Evolutionary conservation across 345 rosid genomes (phyloP), one percentile per base, ranked within the genome.

Genomic region (Eucalyptus sideroxylon): DNA sequence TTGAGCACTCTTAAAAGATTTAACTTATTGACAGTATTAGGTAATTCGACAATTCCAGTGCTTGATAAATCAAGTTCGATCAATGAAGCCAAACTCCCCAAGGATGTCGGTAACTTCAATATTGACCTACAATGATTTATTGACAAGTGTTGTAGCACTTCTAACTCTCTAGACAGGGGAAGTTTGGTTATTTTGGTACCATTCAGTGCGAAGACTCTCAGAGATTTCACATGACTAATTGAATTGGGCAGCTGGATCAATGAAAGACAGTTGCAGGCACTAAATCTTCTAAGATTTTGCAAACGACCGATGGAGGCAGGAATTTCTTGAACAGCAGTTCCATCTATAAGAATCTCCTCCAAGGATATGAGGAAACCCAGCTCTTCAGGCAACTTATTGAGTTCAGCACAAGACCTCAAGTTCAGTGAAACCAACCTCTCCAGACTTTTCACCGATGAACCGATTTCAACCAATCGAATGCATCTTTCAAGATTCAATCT

Each of bases 301-400:
- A 88, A 1, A 31, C 2, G 3, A 26, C 24, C 4, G 1, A 69
- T 42, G 44, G 55, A 44, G 19, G 24, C 34, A 47, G 82, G 89
- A 26, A 88, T 67, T 23, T 88, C 45, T 47, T 47, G 42, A 56
- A 88, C 3, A 6, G 60, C 30, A n/a, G 82, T 56, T 42, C 3
- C 89, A 88, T 88, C 89, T 7, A 88, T 47, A 80, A 88, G 85
- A 67, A 88, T 72, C 1, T 88, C 89, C 34, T 30, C n/a, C 30
- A 88, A 19, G 69, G 40, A 72, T n/a, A 1, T 4, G 5, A 88
- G 21, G 50, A 3, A 49, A 88, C 89, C 56, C 31, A 88, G 50
- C 82, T 88, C 89, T 12, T 14, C 44, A 6, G 85, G 89, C 50
- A 88, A 67, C 55, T 31, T 67, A 7, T 31, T 47, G 55, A 88